These are phyloP conservation scores for Pelargonium cotyledonis DNA, from an alignment of 441 rosid species.

Conservation along the genomic window DNA sequence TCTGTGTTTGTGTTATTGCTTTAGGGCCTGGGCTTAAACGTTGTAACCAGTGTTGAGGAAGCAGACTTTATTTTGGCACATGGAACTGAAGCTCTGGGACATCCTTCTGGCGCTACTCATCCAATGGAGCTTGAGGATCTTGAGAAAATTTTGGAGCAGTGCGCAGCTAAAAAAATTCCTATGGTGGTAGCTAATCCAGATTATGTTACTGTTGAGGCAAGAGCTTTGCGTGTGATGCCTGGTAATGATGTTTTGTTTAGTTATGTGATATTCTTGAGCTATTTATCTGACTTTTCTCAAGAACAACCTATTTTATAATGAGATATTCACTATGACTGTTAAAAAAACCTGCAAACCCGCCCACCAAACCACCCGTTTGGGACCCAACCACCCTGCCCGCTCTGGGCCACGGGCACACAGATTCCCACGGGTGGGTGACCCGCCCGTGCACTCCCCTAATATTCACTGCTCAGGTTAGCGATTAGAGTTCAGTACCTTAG, in stretches of 20 bases:
- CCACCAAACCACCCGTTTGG: no score
- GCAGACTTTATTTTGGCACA: constrained; percentile 87
- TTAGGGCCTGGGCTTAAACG: constrained; percentile 67
- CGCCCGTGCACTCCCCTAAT: no score
- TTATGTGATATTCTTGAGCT: background rate
- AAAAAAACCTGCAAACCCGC: no score
- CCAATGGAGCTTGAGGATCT: constrained; percentile 58
- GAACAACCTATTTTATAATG: background rate
- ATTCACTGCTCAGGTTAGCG: no score
- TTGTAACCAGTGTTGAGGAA: constrained; percentile 64
- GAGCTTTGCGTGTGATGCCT: constrained; percentile 75
- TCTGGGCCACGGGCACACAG: no score
- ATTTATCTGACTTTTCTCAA: background rate
- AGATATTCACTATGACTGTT: background rate
- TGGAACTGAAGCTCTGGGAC: constrained; percentile 59
- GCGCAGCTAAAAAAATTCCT: constrained; percentile 65
- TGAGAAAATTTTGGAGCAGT: constrained; percentile 64
- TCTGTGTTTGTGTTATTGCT: constrained; percentile 3
- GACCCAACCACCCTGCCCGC: no score
- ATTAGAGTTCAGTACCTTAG: no score
- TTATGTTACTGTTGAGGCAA: constrained; percentile 86
- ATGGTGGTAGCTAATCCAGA: constrained; percentile 95
- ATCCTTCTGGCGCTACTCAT: constrained; percentile 47
- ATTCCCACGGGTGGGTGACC: no score
- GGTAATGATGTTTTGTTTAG: constrained; percentile 40